These are phyloP conservation scores for Trichosporon sp. DNA, from an alignment of 1,284 basidiomycete genomes.

Conservation along the genomic window DNA sequence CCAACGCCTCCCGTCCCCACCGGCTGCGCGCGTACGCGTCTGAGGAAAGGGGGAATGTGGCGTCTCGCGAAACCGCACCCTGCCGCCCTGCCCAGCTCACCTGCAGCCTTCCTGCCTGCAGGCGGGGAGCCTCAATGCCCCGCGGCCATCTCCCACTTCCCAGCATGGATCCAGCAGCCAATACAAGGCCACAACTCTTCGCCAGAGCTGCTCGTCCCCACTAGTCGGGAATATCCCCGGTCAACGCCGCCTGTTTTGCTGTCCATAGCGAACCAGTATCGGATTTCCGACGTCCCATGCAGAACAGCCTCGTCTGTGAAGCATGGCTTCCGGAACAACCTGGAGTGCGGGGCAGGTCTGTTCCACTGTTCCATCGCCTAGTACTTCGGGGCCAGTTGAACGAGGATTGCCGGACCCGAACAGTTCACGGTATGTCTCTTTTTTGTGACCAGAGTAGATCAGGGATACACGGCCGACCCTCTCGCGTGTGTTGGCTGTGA, in stretches of 20 bases:
- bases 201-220: neutral
- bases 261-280: neutral
- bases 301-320: neutral
- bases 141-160: neutral
- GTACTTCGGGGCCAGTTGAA: neutral
- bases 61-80: neutral
- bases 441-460: neutral
- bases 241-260: no score
- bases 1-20: neutral
- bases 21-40: neutral
- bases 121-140: neutral
- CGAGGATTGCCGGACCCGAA: neutral
- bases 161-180: neutral
- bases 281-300: neutral
- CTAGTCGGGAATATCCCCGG: neutral
- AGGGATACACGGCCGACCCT: neutral
- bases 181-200: neutral
- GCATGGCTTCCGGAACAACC: neutral
- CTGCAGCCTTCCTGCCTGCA: neutral
- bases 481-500: neutral
- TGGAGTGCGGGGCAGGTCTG: neutral
- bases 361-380: neutral
- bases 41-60: neutral
- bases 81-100: neutral
- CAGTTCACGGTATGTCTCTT: neutral